Conservation (phyloP, 2,329 filamentous ascomycete genomes). For the Ilyonectria destructans region DNA sequence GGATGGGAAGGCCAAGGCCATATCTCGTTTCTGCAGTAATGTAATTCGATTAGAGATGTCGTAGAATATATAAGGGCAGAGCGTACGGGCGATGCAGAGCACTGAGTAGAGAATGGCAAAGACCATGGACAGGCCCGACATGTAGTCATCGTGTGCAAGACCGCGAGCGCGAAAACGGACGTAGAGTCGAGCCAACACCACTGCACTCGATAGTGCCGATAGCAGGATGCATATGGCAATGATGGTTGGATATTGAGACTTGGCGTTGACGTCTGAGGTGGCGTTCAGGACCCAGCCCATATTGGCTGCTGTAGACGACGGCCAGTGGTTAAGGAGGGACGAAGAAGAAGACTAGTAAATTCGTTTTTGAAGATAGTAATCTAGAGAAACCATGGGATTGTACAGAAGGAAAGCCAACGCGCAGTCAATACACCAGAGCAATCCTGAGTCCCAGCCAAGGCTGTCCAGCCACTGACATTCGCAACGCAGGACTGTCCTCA, state of each 20-base stretch:
- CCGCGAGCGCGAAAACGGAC: constrained; percentile 61
- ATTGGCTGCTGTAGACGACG: constrained; percentile 4
- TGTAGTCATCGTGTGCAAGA: constrained; percentile 65
- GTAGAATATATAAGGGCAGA: not conserved
- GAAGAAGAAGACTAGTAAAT: not conserved
- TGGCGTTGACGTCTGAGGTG: constrained; percentile 61
- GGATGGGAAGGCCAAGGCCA: constrained; percentile 66
- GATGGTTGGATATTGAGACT: constrained; percentile 66
- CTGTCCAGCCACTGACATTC: not conserved
- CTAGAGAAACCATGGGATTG: not conserved
- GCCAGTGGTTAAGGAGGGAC: not conserved
- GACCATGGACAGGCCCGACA: constrained; percentile 58
- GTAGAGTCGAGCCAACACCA: constrained; percentile 61
- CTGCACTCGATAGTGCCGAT: constrained; percentile 59
- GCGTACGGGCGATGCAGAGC: constrained; percentile 66
- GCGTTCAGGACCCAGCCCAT: constrained; percentile 70
- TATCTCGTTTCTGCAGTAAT: constrained; percentile 64
- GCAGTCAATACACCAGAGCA: not conserved
- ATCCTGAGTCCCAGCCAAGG: not conserved
- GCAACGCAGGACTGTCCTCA: not conserved
- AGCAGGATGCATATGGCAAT: constrained; percentile 65
- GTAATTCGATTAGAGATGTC: not conserved
- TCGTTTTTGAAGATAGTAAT: not conserved
- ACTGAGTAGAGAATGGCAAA: constrained; percentile 67
- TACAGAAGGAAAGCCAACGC: not conserved